Percentiles rank a stretch among this genome's conserved stretches.
These are phyloP conservation scores for Candida mattraensis DNA, from an alignment of 805 yeast genomes.

Conservation along the genomic window DNA sequence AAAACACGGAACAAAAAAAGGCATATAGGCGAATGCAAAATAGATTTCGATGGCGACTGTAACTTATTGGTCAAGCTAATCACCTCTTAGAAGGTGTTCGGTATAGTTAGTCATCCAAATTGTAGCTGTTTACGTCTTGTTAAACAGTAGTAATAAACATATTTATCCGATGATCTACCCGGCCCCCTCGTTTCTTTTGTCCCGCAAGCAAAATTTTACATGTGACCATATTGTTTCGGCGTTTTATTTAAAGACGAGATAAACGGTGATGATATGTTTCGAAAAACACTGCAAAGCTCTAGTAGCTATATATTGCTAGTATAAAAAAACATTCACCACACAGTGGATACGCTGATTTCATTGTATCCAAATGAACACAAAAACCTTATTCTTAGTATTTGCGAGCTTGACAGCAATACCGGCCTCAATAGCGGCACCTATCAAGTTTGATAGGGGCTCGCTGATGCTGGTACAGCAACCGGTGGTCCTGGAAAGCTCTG, in stretches of 20 bases:
- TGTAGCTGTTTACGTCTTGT: too few relatives aligned
- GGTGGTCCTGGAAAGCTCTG: not conserved
- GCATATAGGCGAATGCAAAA: too few relatives aligned
- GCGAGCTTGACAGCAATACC: slow-evolving; percentile 3
- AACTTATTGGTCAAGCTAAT: too few relatives aligned
- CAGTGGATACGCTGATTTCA: slow-evolving; percentile 7
- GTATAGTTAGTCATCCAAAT: too few relatives aligned
- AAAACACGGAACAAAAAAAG: too few relatives aligned
- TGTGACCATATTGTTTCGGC: slow-evolving; percentile 12
- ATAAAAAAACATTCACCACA: slow-evolving; percentile 2
- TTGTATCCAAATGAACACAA: slow-evolving; percentile 11
- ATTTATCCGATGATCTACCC: too few relatives aligned
- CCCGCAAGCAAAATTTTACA: slow-evolving; percentile 1
- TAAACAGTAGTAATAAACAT: too few relatives aligned
- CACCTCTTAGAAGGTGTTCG: too few relatives aligned
- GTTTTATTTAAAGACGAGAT: slow-evolving; percentile 3
- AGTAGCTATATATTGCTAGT: slow-evolving; percentile 3
- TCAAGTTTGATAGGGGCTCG: slow-evolving; percentile 5
- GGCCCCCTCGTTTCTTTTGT: slow-evolving; percentile 9
- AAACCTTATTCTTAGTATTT: slow-evolving; percentile 5
- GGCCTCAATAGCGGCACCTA: slow-evolving; percentile 12
- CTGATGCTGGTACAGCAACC: slow-evolving; percentile 1
- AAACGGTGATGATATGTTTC: not conserved
- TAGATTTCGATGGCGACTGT: too few relatives aligned
- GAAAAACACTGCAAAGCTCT: slow-evolving; percentile 1